Percentiles rank a stretch among this genome's conserved stretches.
Conservation (phyloP, 1,139 yeast genomes). For the Candida frijolesensis region DNA sequence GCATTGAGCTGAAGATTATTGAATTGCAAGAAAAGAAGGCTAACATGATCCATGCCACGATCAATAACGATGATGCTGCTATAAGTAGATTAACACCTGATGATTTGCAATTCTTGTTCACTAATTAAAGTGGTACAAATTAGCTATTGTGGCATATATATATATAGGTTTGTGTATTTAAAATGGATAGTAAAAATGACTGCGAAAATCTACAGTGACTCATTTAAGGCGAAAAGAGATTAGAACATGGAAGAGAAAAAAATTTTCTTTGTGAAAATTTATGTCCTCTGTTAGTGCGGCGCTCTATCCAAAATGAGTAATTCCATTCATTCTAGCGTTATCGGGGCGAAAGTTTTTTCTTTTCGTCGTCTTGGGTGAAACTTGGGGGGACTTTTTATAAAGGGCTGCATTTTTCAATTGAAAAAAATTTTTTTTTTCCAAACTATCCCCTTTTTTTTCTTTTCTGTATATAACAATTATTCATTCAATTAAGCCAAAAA, state of each 20-base stretch:
- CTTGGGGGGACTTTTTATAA: background rate
- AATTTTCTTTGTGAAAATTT: background rate
- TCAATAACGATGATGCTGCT: slow-evolving; percentile 89
- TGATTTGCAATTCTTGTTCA: slow-evolving; percentile 91
- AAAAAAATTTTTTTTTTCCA: background rate
- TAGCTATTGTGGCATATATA: background rate
- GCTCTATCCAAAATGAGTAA: slow-evolving; percentile 1
- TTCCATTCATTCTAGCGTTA: background rate
- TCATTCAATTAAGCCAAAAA: background rate
- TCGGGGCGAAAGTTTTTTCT: background rate
- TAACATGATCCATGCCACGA: slow-evolving; percentile 95
- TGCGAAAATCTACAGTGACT: slow-evolving; percentile 6
- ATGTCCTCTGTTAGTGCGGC: too few relatives aligned
- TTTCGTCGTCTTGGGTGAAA: background rate
- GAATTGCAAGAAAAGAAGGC: slow-evolving; percentile 97
- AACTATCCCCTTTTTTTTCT: background rate
- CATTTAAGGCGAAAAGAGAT: slow-evolving; percentile 2
- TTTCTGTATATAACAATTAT: background rate
- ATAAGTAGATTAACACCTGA: slow-evolving; percentile 86
- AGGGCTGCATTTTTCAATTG: background rate
- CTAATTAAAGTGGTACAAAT: slow-evolving; percentile 42
- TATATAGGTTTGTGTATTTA: background rate
- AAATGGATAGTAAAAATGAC: background rate
- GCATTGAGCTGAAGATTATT: slow-evolving; percentile 93
- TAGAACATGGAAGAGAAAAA: background rate